phyloP scores from a whole-genome alignment of 352 stramenopile genomes.

The Pythium pyrilobum region DNA sequence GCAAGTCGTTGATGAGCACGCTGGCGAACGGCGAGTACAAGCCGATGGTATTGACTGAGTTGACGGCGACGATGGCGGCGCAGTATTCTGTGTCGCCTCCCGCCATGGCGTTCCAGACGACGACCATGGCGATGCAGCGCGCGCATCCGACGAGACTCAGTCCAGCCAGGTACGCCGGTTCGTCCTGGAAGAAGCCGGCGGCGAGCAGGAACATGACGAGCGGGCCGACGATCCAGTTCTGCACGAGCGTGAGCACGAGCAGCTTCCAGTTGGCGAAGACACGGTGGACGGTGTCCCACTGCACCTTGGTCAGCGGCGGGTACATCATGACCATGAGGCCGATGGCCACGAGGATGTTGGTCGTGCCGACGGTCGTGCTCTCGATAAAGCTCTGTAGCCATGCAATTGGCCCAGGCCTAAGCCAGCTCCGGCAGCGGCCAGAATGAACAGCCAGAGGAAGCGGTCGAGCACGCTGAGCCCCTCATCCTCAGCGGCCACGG shows the following conservation, averaged over 20 bases:
- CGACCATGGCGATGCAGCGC: slow-evolving; percentile 77
- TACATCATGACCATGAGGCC: slow-evolving; percentile 60
- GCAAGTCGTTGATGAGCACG: slow-evolving; percentile 45
- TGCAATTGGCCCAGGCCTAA: slow-evolving; percentile 31
- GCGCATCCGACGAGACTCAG: slow-evolving; percentile 64
- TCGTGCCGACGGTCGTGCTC: slow-evolving; percentile 35
- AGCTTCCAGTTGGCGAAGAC: slow-evolving; percentile 40
- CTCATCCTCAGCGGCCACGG: no score
- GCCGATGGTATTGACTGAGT: slow-evolving; percentile 52
- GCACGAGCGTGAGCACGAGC: slow-evolving; percentile 38
- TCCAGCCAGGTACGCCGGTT: slow-evolving; percentile 50
- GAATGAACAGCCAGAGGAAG: slow-evolving; percentile 49
- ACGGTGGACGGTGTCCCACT: slow-evolving; percentile 35
- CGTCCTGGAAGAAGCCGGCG: slow-evolving; percentile 38
- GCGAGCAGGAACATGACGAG: slow-evolving; percentile 51
- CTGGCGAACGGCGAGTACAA: slow-evolving; percentile 57
- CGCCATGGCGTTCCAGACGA: slow-evolving; percentile 77
- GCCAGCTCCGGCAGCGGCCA: slow-evolving; percentile 26
- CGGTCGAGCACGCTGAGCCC: slow-evolving; percentile 31
- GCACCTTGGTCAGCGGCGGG: slow-evolving; percentile 45
- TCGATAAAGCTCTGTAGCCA: slow-evolving; percentile 36
- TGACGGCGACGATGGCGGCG: slow-evolving; percentile 59
- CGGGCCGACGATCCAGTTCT: slow-evolving; percentile 59
- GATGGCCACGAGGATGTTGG: slow-evolving; percentile 47
- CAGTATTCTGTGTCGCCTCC: slow-evolving; percentile 57